Base-by-base conservation (phyloP, 2,329 filamentous ascomycete species). In the Penicillium corylophilum region DNA sequence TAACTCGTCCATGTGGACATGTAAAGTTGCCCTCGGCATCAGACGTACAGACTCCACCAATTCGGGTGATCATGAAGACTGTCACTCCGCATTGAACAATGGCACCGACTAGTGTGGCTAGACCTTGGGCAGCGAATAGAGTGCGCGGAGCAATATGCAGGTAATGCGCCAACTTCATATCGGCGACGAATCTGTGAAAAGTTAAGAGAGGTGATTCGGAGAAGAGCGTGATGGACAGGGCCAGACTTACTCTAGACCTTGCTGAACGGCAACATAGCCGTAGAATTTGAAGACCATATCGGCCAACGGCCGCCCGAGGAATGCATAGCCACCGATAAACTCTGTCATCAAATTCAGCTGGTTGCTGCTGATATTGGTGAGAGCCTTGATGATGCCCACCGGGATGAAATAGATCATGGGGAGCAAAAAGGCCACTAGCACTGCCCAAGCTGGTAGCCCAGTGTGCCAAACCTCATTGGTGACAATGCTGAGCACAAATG, bases 221-320 rank as follows among this genome's bases (percentile, higher is more conserved):
- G n/a, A 9, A 20, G 26, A 45, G 26, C 24, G 7, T 9, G 10
- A 2, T 39, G 29, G 31, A 8, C 40, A 24, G n/a, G n/a, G 10
- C 9, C 2, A 44, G 5, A 56, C 67, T 53, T 57, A 71, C 65
- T 71, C 70, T 36, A 87, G 74, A 2, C 83, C 84, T 67, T 87
- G 83, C 4, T 80, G 76, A 77, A 87, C 84, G 67, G 79, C 83
- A 46, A 87, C 80, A 67, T 86, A 87, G 51, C 84, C 83, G 62
- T 87, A 88, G 62, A 85, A 87, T 67, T 88, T 88, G 73, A 89
- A 89, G 69, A 87, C 81, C 78, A 79, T 78, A 53, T 78, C 79
- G 29, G 76, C 77, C 10, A 80, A 62, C 0, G 76, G 76, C 28
- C 66, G 67, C 4, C 77, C 77, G 18, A 74, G 67, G 50, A 78